Conservation (phyloP, 2,329 filamentous ascomycete species). For the Daldinia sp. region DNA sequence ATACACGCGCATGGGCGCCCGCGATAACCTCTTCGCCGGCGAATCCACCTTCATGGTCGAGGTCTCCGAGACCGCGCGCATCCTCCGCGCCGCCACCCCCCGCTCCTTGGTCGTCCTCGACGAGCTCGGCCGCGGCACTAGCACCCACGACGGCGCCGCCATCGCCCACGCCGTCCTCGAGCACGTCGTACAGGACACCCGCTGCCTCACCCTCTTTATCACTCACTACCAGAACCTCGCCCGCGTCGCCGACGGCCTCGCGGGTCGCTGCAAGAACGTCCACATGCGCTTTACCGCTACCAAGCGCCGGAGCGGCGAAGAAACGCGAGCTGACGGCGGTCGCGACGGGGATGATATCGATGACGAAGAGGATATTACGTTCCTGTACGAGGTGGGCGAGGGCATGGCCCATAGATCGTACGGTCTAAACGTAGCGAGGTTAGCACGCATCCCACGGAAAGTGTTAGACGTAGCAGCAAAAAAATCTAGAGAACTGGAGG, state of each 20-base stretch:
- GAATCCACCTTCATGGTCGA: conserved; percentile 99
- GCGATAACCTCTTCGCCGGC: conserved; percentile 94
- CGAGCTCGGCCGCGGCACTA: conserved; percentile 92
- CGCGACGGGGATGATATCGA: conserved; percentile 47
- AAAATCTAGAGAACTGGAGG: conserved; percentile 85
- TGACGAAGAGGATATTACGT: conserved; percentile 84
- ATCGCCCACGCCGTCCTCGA: conserved; percentile 94
- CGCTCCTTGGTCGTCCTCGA: conserved; percentile 91
- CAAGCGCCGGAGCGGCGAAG: conserved; percentile 37
- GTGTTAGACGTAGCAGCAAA: conserved; percentile 83
- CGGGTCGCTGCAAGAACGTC: conserved; percentile 79
- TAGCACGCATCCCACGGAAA: conserved; percentile 82
- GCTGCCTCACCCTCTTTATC: conserved; percentile 91
- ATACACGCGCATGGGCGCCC: conserved; percentile 94
- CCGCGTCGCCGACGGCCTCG: conserved; percentile 75
- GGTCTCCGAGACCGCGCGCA: conserved; percentile 89
- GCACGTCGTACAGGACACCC: conserved; percentile 79
- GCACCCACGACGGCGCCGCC: conserved; percentile 94
- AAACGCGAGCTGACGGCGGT: conserved; percentile 39
- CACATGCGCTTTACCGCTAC: conserved; percentile 86
- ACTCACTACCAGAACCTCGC: conserved; percentile 95
- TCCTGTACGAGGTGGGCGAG: conserved; percentile 91
- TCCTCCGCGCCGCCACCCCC: conserved; percentile 88
- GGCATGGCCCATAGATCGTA: conserved; percentile 95
- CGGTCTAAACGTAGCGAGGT: conserved; percentile 89